Evolutionary conservation across 495 filamentous ascomycete genomes (phyloP), one percentile per base, ranked within the genome.

Genomic region (Cenococcum geophilum): DNA sequence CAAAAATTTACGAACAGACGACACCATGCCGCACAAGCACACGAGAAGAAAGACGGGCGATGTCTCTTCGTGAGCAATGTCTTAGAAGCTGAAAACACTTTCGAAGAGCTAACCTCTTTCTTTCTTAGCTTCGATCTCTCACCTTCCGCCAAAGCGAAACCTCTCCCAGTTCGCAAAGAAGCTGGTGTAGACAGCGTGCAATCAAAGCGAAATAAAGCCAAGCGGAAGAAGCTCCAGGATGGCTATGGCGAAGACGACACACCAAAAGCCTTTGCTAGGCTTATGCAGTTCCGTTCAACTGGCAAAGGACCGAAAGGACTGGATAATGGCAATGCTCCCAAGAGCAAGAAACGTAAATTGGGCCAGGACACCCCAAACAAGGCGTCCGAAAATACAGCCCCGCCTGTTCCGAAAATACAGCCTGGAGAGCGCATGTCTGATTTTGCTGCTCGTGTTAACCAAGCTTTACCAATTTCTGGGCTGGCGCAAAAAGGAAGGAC

Each of bases 11-110:
- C 22, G n/a, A 58, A 48, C 32, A 10, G 43, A 51, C 55, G 18
- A 58, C 73, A 79, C 47, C 57, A 93, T 93, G 89, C 89, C 89
- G 76, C 88, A 92, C 78, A 93, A 92, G 73, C 89, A 93, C 71
- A 32, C 27, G 27, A 90, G 86, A 71, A 52, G 79, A 78, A 69
- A 82, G 71, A 70, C 82, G 60, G 79, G 69, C 56, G 56, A 74
- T 43, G 59, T 62, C 9, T 27, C 43, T 11, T 58, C 65, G 75
- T 80, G 76, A 67, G 74, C 40, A 11, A n/a, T 20, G 27, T 20
- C 42, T 16, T 45, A 45, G 4, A 16, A 18, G 11, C 11, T 14
- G 3, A 32, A 32, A 32, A 32, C 6, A 32, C 6, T 3, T 32
- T 32, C 6, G 2, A 6, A 3, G 27, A 32, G 6, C 27, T 32